Percentiles rank a stretch among this genome's conserved stretches.
These are phyloP conservation scores for Lagerstroemia speciosa DNA, from an alignment of 345 rosid genomes.

Conservation along the genomic window DNA sequence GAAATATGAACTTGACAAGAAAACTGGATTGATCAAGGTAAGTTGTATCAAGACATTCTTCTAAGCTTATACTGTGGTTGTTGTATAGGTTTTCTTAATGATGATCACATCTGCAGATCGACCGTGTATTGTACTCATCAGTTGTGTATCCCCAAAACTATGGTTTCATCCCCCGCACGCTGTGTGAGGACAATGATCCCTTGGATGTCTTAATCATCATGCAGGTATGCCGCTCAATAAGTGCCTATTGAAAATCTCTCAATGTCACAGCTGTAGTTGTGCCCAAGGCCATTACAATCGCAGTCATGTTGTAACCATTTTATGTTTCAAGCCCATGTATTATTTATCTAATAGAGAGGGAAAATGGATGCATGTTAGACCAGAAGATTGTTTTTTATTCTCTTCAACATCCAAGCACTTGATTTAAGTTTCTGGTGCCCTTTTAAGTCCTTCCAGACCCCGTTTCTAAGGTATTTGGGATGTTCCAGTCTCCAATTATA, in stretches of 20 bases:
- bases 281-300: too few relatives aligned
- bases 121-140: conserved; percentile 38
- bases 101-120: conserved; percentile 23
- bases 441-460: neutral
- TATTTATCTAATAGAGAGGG: neutral
- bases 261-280: neutral
- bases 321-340: neutral
- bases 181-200: conserved; percentile 53
- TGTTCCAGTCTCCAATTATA: neutral
- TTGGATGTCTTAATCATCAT: conserved; percentile 43
- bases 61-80: neutral
- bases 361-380: neutral
- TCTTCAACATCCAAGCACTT: neutral
- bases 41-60: neutral
- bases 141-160: conserved; percentile 94
- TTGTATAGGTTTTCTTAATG: neutral
- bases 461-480: neutral
- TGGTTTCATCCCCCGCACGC: conserved; percentile 46
- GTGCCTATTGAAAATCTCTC: conserved; percentile 11
- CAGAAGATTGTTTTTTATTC: neutral
- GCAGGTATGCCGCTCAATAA: conserved; percentile 45
- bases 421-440: neutral
- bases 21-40: conserved; percentile 92
- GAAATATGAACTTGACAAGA: conserved; percentile 96
- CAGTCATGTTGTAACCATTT: too few relatives aligned